A percentile compares a stretch with the other conserved stretches of the same genome.
These are phyloP conservation scores for Phaseolus lunatus DNA, from an alignment of 306 rosid genomes.

Conservation along the genomic window DNA sequence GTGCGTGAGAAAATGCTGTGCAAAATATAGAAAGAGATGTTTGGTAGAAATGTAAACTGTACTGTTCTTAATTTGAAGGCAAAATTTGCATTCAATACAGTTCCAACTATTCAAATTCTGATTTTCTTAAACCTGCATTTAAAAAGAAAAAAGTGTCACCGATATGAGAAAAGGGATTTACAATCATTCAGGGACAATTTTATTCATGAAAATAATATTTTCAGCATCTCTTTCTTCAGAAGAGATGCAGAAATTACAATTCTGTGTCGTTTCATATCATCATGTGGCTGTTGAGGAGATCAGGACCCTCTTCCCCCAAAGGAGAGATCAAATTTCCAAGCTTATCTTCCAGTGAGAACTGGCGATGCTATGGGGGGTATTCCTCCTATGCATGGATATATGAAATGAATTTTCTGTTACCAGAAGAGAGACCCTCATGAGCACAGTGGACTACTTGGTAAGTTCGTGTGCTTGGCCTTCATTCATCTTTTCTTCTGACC, in stretches of 20 bases:
- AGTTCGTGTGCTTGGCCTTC: conserved; percentile 53
- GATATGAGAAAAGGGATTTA: conserved; percentile 1
- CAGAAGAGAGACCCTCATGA: conserved; percentile 37
- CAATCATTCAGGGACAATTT: neutral
- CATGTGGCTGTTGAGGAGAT: conserved; percentile 30
- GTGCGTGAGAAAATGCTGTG: neutral
- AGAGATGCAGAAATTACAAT: conserved; percentile 32
- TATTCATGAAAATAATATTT: conserved; percentile 3
- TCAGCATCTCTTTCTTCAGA: conserved; percentile 29
- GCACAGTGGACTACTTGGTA: conserved; percentile 41
- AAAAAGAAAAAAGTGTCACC: neutral
- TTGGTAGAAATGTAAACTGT: conserved; percentile 18
- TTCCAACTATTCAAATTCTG: neutral
- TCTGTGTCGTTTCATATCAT: conserved; percentile 14
- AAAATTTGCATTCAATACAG: conserved; percentile 2
- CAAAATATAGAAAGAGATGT: conserved; percentile 10
- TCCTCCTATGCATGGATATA: conserved; percentile 43
- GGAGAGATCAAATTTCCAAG: conserved; percentile 28
- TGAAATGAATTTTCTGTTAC: conserved; percentile 8
- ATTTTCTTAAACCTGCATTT: conserved; percentile 13
- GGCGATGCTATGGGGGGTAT: neutral
- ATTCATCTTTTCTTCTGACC: conserved; percentile 44
- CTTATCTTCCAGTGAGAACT: conserved; percentile 5
- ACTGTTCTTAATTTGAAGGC: neutral
- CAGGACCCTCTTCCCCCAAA: conserved; percentile 21